A percentile compares a stretch with the other conserved stretches of the same genome.
Evolutionary conservation across 768 basidiomycete genomes (phyloP).

Genomic region (Collybia mongolica): DNA sequence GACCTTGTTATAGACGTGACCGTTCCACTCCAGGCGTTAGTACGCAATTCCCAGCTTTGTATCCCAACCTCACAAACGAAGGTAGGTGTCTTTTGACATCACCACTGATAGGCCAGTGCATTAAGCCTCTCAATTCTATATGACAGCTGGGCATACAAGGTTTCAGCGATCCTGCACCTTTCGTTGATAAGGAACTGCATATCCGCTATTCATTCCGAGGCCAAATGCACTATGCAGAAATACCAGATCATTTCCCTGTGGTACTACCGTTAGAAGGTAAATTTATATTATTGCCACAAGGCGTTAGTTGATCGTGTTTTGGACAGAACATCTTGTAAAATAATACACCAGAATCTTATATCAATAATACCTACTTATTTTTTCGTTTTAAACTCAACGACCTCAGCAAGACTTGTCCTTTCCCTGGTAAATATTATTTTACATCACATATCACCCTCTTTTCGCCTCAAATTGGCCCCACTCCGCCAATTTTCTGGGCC

Average conservation of each 20-base stretch:
- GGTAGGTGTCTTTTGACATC: slow-evolving; percentile 36
- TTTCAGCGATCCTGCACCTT: slow-evolving; percentile 85
- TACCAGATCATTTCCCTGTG: slow-evolving; percentile 65
- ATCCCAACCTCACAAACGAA: slow-evolving; percentile 77
- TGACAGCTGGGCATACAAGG: slow-evolving; percentile 71
- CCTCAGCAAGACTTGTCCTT: too few species aligned
- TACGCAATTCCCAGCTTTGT: slow-evolving; percentile 74
- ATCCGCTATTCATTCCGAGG: slow-evolving; percentile 79
- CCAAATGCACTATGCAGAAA: slow-evolving; percentile 73
- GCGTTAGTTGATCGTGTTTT: not conserved
- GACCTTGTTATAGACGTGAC: slow-evolving; percentile 75
- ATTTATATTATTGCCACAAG: slow-evolving; percentile 7
- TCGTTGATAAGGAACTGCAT: slow-evolving; percentile 64
- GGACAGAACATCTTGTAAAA: slow-evolving; percentile 20
- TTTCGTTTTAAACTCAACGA: not conserved
- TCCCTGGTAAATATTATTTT: too few species aligned
- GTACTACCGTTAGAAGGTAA: slow-evolving; percentile 76
- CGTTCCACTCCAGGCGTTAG: slow-evolving; percentile 77
- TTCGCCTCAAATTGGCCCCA: too few species aligned
- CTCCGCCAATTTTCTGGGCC: too few species aligned
- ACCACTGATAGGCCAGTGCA: too few species aligned
- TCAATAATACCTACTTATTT: not conserved
- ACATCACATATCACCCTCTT: too few species aligned
- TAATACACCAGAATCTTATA: not conserved
- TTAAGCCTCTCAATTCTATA: too few species aligned